These are phyloP conservation scores for Raphanus sativus DNA, from an alignment of 345 rosid genomes.

Conservation along the genomic window DNA sequence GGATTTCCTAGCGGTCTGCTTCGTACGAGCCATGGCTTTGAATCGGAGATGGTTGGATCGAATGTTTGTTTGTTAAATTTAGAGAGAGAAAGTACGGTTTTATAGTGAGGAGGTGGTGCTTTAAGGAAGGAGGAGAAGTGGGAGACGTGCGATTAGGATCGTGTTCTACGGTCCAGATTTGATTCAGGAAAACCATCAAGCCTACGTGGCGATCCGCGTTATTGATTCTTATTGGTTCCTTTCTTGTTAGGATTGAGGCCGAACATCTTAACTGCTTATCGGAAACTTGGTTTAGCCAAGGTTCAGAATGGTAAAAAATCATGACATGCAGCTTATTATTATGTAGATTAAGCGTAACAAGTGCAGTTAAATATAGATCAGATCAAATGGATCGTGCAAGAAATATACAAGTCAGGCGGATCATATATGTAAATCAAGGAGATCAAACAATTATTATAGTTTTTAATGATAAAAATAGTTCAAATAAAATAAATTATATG, in stretches of 20 bases:
- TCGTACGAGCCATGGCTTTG: constrained; percentile 51
- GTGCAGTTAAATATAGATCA: too few species aligned
- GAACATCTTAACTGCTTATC: too few species aligned
- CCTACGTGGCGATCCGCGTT: constrained; percentile 1
- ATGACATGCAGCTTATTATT: too few species aligned
- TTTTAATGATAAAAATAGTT: too few species aligned
- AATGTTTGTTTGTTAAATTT: neutral
- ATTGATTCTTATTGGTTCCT: constrained; percentile 2
- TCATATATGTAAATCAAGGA: too few species aligned
- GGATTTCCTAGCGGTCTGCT: constrained; percentile 54
- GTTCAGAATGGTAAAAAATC: too few species aligned
- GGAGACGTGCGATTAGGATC: constrained; percentile 5
- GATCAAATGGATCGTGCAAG: too few species aligned
- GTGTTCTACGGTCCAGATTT: constrained; percentile 10
- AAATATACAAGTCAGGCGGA: too few species aligned
- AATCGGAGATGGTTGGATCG: neutral
- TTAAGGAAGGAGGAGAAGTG: neutral
- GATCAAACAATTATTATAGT: too few species aligned
- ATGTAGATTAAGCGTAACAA: too few species aligned
- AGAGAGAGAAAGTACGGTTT: neutral
- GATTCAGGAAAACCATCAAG: neutral
- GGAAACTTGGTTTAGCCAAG: too few species aligned
- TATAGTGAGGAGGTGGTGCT: constrained; percentile 4
- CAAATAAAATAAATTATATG: too few species aligned
- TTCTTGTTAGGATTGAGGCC: neutral